Evolutionary conservation across 257 asterid species (phyloP), one percentile per base, ranked within the genome.

Genomic region (Solanum virginianum): DNA sequence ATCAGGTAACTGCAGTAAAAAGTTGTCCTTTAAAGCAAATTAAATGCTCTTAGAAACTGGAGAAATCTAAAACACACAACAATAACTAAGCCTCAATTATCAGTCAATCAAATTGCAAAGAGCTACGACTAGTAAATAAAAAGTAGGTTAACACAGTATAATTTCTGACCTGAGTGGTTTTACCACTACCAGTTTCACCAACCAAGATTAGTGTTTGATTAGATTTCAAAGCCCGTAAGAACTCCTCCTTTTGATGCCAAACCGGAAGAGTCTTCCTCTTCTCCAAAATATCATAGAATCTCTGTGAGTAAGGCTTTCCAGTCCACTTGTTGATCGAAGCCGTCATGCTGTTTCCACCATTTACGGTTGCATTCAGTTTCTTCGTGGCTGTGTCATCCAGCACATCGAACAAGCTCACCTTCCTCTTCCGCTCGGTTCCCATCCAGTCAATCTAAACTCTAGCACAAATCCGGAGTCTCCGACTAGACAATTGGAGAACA

Each of bases 151-250:
- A 5, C 24, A 22, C 32, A 43, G 9, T 75, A 75, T 8, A 15
- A 11, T 80, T 12, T 88, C 94, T 26, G 14, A 94, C 98, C 98
- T 97, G 99, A 8, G 99, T 97, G 18, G 98, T 97, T 92, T 97
- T 97, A 56, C 99, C 98, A 87, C 98, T 95, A 54, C 98, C 99
- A 22, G 99, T 95, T 90, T 97, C 99, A 69, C 99, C 99, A 57
- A 97, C 99, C 36, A 97, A 93, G 80, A 97, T 91, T 12, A 97
- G 91, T 80, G 97, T 88, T 71, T 97, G 98, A 86, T 90, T 95
- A 32, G 88, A 85, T 77, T 77, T 92, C 56, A 97, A 93, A 18
- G 74, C 95, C 92, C 91, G 91, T 84, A 97, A 85, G 71, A 97
- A 97, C 91, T 94, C 99, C 70, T 95, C 94, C 79, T 93, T 97